phyloP scores from a whole-genome alignment of 139 green algal genomes.

The Auxenochlorella pyrenoidosa region DNA sequence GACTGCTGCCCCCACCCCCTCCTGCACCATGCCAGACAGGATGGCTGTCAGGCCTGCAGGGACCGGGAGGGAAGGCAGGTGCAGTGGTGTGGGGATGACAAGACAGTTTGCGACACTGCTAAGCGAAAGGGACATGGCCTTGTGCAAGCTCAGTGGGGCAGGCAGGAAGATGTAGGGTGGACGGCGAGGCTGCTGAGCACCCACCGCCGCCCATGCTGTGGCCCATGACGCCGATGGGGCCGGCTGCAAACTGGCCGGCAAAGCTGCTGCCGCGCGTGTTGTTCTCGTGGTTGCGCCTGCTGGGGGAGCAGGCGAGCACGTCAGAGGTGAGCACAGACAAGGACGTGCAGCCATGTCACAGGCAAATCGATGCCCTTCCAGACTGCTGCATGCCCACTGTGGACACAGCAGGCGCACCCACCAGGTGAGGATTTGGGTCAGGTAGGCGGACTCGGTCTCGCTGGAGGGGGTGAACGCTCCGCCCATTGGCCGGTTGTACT shows the following conservation, averaged over 20 bases:
- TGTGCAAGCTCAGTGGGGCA: no score
- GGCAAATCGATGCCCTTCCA: no score
- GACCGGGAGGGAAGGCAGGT: neutral
- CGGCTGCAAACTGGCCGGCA: neutral
- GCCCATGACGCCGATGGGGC: neutral
- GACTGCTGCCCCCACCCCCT: neutral
- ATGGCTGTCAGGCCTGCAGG: slow-evolving; percentile 5
- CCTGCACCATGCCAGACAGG: neutral
- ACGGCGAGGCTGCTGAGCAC: neutral
- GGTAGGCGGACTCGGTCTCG: neutral
- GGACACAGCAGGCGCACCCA: neutral
- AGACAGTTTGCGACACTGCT: no score
- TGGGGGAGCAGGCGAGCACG: neutral
- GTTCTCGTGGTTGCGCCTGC: slow-evolving; percentile 5
- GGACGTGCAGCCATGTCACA: neutral
- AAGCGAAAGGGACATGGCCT: no score
- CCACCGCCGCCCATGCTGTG: slow-evolving; percentile 13
- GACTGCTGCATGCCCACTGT: neutral
- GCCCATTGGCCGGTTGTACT: slow-evolving; percentile 12
- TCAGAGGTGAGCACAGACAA: neutral
- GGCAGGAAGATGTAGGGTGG: neutral
- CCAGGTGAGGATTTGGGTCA: neutral
- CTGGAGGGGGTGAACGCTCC: neutral
- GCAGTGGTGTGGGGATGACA: no score
- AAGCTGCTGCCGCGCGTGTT: neutral